A percentile compares a stretch with the other conserved stretches of the same genome.
Evolutionary conservation across 345 rosid genomes (phyloP).

Genomic region (Sisymbrium altissimum): DNA sequence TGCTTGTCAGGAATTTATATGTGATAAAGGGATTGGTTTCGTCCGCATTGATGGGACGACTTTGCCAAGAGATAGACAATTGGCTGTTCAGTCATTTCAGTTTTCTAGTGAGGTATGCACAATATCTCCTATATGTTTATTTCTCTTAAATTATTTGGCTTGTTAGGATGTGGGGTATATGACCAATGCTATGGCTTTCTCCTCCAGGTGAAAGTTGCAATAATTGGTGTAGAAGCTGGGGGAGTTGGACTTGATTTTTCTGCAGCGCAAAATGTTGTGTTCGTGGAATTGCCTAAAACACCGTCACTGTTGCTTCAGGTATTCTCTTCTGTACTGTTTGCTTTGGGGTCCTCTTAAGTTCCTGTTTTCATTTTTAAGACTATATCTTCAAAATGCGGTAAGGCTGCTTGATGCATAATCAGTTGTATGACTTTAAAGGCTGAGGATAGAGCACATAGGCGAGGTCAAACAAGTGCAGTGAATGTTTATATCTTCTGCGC

Average conservation of each 20-base stretch:
- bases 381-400: background rate
- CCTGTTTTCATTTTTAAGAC: background rate
- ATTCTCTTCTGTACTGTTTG: background rate
- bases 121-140: constrained; percentile 13
- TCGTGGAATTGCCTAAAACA: constrained; percentile 86
- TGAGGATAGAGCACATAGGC: constrained; percentile 94
- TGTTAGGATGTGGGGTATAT: constrained; percentile 16
- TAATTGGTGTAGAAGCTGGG: constrained; percentile 88
- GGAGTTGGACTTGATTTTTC: constrained; percentile 97
- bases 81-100: constrained; percentile 72
- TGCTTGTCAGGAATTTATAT: constrained; percentile 62
- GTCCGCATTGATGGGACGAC: constrained; percentile 96
- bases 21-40: constrained; percentile 78
- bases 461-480: constrained; percentile 83
- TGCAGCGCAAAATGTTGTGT: constrained; percentile 82
- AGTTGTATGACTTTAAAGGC: constrained; percentile 53
- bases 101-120: constrained; percentile 57
- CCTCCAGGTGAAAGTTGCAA: constrained; percentile 74
- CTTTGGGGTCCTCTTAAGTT: background rate
- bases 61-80: constrained; percentile 79
- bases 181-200: constrained; percentile 5
- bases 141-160: background rate
- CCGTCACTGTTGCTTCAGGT: constrained; percentile 96
- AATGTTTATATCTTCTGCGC: constrained; percentile 87
- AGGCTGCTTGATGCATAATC: constrained; percentile 17